Conservation (phyloP, 2,329 filamentous ascomycete species). For the Colletotrichum nymphaeae region DNA sequence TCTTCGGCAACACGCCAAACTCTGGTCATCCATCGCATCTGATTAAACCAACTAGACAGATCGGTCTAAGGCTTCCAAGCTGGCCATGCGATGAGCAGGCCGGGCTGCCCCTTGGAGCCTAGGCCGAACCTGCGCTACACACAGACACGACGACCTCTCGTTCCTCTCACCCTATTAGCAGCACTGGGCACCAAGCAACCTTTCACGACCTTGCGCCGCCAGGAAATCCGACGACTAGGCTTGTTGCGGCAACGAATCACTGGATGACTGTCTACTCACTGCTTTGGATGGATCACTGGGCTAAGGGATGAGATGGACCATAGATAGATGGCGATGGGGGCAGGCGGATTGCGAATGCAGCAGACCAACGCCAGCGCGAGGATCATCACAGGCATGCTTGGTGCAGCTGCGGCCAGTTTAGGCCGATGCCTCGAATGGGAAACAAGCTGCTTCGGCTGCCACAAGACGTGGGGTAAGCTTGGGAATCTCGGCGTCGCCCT, state of each 20-base stretch:
- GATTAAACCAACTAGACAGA: slow-evolving; percentile 14
- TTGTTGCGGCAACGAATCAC: neutral
- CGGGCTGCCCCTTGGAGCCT: slow-evolving; percentile 32
- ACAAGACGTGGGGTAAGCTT: slow-evolving; percentile 36
- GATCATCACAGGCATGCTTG: slow-evolving; percentile 34
- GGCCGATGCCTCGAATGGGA: slow-evolving; percentile 32
- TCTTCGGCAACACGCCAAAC: slow-evolving; percentile 17
- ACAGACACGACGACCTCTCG: slow-evolving; percentile 27
- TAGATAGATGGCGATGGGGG: neutral
- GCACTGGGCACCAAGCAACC: slow-evolving; percentile 28
- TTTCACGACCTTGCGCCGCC: slow-evolving; percentile 4
- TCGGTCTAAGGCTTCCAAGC: slow-evolving; percentile 10
- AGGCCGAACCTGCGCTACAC: slow-evolving; percentile 17
- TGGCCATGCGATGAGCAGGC: slow-evolving; percentile 15
- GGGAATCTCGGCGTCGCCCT: slow-evolving; percentile 31
- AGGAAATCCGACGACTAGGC: slow-evolving; percentile 22
- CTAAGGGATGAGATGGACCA: neutral
- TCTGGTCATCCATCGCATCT: slow-evolving; percentile 17
- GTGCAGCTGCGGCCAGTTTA: slow-evolving; percentile 27
- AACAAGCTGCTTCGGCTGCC: slow-evolving; percentile 32
- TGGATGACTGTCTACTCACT: neutral
- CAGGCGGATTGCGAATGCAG: slow-evolving; percentile 10
- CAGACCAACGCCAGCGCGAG: slow-evolving; percentile 21
- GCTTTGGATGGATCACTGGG: slow-evolving; percentile 1
- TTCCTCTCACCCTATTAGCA: slow-evolving; percentile 10